These are phyloP conservation scores for Macadamia integrifolia DNA, from an alignment of 164 flowering plant genomes.

Conservation along the genomic window DNA sequence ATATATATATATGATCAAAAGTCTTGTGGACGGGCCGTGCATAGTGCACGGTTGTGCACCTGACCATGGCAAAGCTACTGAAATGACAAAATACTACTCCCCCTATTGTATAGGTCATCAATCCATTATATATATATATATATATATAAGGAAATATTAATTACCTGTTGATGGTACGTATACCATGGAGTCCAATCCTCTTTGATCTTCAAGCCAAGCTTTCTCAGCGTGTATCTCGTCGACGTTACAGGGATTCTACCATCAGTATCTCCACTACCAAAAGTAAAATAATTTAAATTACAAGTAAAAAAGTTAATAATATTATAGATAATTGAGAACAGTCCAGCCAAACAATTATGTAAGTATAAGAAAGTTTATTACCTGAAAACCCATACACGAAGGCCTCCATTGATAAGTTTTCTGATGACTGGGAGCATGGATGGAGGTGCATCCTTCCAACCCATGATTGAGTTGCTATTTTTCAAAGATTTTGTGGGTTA, in stretches of 20 bases:
- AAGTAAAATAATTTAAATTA: too few species aligned
- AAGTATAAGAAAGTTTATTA: neutral
- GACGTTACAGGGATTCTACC: constrained; percentile 71
- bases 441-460: constrained; percentile 40
- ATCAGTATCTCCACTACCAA: constrained; percentile 63
- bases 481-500: neutral
- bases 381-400: constrained; percentile 65
- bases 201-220: constrained; percentile 39
- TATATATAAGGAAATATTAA: too few species aligned
- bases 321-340: too few species aligned
- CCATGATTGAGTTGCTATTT: constrained; percentile 29
- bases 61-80: too few species aligned
- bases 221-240: constrained; percentile 45
- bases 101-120: too few species aligned
- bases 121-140: too few species aligned
- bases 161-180: constrained; percentile 38
- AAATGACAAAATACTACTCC: too few species aligned
- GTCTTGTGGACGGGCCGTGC: too few species aligned
- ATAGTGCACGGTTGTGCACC: too few species aligned
- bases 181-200: constrained; percentile 74
- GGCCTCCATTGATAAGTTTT: constrained; percentile 45
- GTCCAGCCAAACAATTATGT: too few species aligned
- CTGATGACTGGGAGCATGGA: constrained; percentile 46
- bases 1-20: too few species aligned
- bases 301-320: neutral